Conservation (phyloP, 2,329 filamentous ascomycete genomes). For the Xylaria sp. region DNA sequence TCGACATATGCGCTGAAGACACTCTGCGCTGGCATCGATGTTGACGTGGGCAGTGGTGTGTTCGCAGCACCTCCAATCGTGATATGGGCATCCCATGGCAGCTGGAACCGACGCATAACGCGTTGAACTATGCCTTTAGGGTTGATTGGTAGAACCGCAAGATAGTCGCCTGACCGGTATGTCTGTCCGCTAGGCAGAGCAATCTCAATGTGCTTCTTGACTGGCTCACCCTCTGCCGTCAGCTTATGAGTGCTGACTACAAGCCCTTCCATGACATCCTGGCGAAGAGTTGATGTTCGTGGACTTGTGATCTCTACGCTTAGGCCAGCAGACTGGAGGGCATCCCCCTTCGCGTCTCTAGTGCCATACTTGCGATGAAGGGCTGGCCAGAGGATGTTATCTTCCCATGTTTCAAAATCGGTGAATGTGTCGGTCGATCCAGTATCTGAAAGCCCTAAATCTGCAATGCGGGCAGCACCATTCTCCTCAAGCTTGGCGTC, state of each 20-base stretch:
- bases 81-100: constrained; percentile 75
- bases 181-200: constrained; percentile 71
- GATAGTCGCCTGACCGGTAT: constrained; percentile 80
- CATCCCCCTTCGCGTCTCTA: constrained; percentile 36
- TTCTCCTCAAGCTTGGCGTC: constrained; percentile 58
- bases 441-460: constrained; percentile 62
- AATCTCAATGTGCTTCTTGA: constrained; percentile 74
- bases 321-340: constrained; percentile 45
- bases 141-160: constrained; percentile 78
- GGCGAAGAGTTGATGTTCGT: constrained; percentile 67
- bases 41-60: constrained; percentile 64
- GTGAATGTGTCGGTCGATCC: constrained; percentile 65
- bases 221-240: constrained; percentile 59
- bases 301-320: constrained; percentile 63
- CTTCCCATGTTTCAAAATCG: constrained; percentile 69
- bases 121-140: constrained; percentile 68
- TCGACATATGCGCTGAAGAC: constrained; percentile 78
- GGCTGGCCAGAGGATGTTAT: constrained; percentile 62
- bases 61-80: constrained; percentile 65
- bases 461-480: constrained; percentile 60
- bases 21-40: constrained; percentile 68
- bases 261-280: constrained; percentile 70
- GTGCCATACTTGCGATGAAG: constrained; percentile 52
- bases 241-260: constrained; percentile 65
- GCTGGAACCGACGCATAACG: constrained; percentile 71